Base-by-base conservation (phyloP, 2,329 filamentous ascomycete species). In the Talaromyces sp. region DNA sequence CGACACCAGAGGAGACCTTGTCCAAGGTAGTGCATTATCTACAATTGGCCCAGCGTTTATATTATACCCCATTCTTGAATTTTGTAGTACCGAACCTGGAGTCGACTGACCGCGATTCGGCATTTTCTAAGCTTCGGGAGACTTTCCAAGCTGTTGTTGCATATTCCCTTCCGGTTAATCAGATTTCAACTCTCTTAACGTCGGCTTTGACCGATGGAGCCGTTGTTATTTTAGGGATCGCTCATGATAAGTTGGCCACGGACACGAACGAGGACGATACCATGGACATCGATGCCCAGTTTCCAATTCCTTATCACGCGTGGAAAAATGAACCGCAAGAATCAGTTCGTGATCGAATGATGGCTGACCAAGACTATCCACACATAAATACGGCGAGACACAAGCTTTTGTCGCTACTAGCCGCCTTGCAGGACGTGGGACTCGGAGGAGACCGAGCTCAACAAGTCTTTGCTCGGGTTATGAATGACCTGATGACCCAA, bases 381-480 rank as follows among this genome's bases (percentile, higher is more conserved):
- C 64, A 66, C 1, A 70, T 75, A 10, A 68, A 60, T 7, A 66
- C 68, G n/a, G 68, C 75, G 23, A 73, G 74, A 8, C 68, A 73
- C 50, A 68, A 64, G n/a, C 66, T 79, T 16, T 61, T 79, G 27
- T 65, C 69, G 27, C 69, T 84, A 12, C 68, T 84, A 16, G 73
- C 75, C 50, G 75, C 73, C 6, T 69, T 87, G 27, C 77, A 83
- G 61, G 73, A 78, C 18, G 80, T 85, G 16, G 85, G 85, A 0
- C 73, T 88, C 28, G 85, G 84, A 10, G 81, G 81, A 34, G 79
- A 81, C 47, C 77, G 77, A 53, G 80, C 81, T 5, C 83, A 87
- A 67, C 81, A 82, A 61, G 80, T 85, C 7, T 83, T 87, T 65
- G 86, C 85, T 2, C 76, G 79, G 59, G 83, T 85, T 1, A 83